Conservation (phyloP, 2,329 filamentous ascomycete species). For the Sphaerulina vaccinii region DNA sequence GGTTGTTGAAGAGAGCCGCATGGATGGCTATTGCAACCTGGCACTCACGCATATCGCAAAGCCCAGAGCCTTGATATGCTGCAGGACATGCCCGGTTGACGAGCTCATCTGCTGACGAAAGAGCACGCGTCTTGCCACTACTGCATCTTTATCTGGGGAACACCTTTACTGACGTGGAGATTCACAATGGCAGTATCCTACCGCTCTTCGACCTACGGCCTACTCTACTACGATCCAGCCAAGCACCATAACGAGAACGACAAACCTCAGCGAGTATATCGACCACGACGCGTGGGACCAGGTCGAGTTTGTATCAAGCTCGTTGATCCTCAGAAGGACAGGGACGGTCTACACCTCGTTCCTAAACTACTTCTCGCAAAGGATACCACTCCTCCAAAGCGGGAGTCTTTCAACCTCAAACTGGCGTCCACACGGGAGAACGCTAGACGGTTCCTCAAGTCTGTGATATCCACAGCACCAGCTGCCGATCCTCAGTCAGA, state of each 20-base stretch:
- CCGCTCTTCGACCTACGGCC: conserved; percentile 27
- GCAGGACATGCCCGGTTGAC: conserved; percentile 16
- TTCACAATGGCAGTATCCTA: conserved; percentile 27
- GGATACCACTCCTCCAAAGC: conserved; percentile 16
- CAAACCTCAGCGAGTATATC: conserved; percentile 42
- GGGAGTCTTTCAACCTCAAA: conserved; percentile 39
- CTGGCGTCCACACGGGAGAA: conserved; percentile 52
- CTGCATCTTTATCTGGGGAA: conserved; percentile 3
- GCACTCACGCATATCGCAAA: conserved; percentile 13
- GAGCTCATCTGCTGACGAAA: conserved; percentile 8
- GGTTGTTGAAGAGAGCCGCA: conserved; percentile 22
- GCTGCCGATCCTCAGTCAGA: conserved; percentile 13
- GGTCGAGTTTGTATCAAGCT: conserved; percentile 59
- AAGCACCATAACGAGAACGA: conserved; percentile 23
- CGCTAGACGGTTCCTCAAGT: conserved; percentile 51
- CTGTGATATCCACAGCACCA: conserved; percentile 39
- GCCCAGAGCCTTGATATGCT: conserved; percentile 12
- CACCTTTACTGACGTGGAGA: conserved; percentile 16
- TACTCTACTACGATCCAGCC: conserved; percentile 28
- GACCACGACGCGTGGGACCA: conserved; percentile 53
- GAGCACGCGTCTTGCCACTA: conserved; percentile 9
- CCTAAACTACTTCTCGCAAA: conserved; percentile 16
- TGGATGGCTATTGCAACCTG: conserved; percentile 23
- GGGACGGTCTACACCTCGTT: conserved; percentile 23
- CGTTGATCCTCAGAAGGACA: conserved; percentile 47